Evolutionary conservation across 2,329 filamentous ascomycete genomes (phyloP), one percentile per base, ranked within the genome.

Genomic region (Fusarium verrucosum): DNA sequence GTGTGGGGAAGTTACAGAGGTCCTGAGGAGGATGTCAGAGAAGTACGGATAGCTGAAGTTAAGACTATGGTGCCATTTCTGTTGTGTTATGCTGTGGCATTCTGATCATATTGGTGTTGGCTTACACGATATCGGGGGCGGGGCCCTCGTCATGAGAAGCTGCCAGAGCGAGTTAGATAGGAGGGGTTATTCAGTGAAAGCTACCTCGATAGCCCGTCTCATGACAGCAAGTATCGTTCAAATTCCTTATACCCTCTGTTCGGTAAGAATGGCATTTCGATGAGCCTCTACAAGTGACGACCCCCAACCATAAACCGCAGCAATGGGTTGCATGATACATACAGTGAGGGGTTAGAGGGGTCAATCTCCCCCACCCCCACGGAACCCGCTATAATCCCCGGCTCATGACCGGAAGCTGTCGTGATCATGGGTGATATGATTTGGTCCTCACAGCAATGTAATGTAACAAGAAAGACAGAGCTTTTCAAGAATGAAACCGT

Each of bases 311-410:
- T 41, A n/a, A 36, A 49, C 16, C 43, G 14, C 10, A 35, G 42
- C 13, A 30, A 30, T 26, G 25, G 20, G 25, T 38, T 28, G 7
- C 47, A n/a, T 40, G 32, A 32, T 37, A 17, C n/a, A n/a, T n/a
- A n/a, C 40, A 53, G 25, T 46, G 64, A 58, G 56, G 57, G 35
- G 59, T 47, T 58, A 28, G 50, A 59, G 58, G 63, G 50, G 58
- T 50, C 14, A 7, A 7, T n/a, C 4, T 42, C 55, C 50, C 54
- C 63, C 63, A 60, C 64, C 63, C 63, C 63, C 63, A 67, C 45
- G 40, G 33, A 64, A 40, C 37, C 25, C 30, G 26, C 49, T 35
- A 55, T 19, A 41, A 42, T n/a, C n/a, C 35, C 41, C 45, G 20
- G 50, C 51, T 58, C 56, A 60, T 60, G 55, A 46, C 47, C 30